phyloP scores from a whole-genome alignment of 805 yeast genomes.

The Candida palmyrensis region DNA sequence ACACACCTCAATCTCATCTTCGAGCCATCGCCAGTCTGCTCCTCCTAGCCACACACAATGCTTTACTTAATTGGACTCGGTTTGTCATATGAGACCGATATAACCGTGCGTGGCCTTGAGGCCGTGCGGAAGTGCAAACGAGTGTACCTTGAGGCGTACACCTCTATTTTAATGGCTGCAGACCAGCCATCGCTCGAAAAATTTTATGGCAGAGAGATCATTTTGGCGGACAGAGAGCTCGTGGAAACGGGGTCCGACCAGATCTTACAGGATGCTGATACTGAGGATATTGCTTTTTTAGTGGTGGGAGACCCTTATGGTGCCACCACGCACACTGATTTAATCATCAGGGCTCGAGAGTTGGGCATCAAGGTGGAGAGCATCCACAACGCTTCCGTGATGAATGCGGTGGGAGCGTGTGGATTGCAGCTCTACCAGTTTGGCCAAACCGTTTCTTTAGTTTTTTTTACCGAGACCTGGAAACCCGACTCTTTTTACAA shows the following conservation, averaged over 20 bases:
- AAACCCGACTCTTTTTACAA: conserved; percentile 93
- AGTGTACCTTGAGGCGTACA: conserved; percentile 93
- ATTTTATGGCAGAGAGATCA: conserved; percentile 80
- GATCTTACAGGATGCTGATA: conserved; percentile 70
- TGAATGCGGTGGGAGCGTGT: conserved; percentile 98
- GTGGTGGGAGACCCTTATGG: conserved; percentile 99
- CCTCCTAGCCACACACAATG: conserved; percentile 47
- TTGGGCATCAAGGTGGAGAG: conserved; percentile 71
- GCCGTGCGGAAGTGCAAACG: conserved; percentile 77
- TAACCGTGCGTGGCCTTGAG: conserved; percentile 91
- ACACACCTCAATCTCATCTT: too few relatives aligned
- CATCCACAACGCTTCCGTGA: conserved; percentile 92
- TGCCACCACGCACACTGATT: conserved; percentile 96
- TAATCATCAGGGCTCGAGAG: conserved; percentile 87
- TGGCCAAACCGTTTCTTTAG: conserved; percentile 96
- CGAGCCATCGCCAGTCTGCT: too few relatives aligned
- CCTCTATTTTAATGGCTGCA: conserved; percentile 94
- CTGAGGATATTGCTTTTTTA: conserved; percentile 83
- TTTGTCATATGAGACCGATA: conserved; percentile 80
- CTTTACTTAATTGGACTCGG: conserved; percentile 90
- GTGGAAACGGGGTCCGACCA: conserved; percentile 87
- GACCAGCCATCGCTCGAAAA: conserved; percentile 66
- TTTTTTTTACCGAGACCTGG: conserved; percentile 93
- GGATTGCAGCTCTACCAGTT: conserved; percentile 92
- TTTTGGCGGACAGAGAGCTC: conserved; percentile 89